Evolutionary conservation across 805 yeast genomes (phyloP).

Genomic region (Hanseniaspora vineae): DNA sequence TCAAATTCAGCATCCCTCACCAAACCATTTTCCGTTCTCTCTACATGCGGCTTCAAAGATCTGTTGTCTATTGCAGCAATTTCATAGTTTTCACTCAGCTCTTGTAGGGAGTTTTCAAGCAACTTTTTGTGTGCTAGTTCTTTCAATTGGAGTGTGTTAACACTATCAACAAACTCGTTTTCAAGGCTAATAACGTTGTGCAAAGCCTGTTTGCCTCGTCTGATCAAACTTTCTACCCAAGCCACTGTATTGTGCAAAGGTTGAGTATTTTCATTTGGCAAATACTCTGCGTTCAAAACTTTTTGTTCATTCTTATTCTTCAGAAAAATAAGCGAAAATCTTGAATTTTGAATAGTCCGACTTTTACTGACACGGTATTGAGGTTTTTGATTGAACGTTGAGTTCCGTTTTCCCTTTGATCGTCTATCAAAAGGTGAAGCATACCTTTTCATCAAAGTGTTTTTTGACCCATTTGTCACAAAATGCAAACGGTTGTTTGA

Average conservation of each 20-base stretch:
- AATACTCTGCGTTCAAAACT: no score
- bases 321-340: no score
- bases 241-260: no score
- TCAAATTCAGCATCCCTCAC: no score
- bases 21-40: no score
- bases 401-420: neutral
- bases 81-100: neutral
- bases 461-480: neutral
- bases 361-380: neutral
- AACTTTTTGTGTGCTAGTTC: neutral
- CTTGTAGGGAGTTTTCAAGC: neutral
- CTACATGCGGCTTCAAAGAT: no score
- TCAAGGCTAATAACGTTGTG: neutral
- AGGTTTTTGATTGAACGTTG: no score
- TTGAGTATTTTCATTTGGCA: no score
- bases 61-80: no score
- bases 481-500: neutral
- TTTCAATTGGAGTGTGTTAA: neutral
- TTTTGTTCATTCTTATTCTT: no score
- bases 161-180: neutral
- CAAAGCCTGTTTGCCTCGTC: neutral
- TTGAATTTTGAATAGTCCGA: neutral
- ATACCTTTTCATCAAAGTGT: neutral
- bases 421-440: neutral
- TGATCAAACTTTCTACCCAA: neutral